phyloP scores from a whole-genome alignment of 2,329 filamentous ascomycete genomes.

The Diaporthe ilicicola region DNA sequence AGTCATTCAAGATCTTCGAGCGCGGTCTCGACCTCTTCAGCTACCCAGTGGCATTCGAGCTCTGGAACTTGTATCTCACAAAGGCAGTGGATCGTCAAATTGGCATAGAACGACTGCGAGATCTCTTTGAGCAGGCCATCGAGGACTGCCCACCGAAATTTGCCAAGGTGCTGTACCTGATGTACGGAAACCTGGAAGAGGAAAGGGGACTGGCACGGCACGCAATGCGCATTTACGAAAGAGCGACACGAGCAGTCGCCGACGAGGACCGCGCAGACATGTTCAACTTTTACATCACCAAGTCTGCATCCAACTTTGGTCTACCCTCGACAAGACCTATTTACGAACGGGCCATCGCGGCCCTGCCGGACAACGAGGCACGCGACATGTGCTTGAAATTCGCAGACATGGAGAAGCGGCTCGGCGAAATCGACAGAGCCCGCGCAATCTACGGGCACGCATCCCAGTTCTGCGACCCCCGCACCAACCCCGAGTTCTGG shows the following conservation, averaged over 20 bases:
- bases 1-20: conserved; percentile 98
- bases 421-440: conserved; percentile 81
- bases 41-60: conserved; percentile 96
- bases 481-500: conserved; percentile 92
- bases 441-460: conserved; percentile 96
- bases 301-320: conserved; percentile 97
- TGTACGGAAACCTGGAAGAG: conserved; percentile 98
- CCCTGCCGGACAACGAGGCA: conserved; percentile 91
- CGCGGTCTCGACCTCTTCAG: conserved; percentile 97
- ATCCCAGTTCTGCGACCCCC: conserved; percentile 95
- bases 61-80: conserved; percentile 98
- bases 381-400: conserved; percentile 99
- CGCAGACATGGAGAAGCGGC: conserved; percentile 69
- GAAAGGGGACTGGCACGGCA: conserved; percentile 93
- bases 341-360: conserved; percentile 93
- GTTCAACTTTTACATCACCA: conserved; percentile 99
- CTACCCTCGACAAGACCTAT: conserved; percentile 93
- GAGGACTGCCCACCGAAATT: conserved; percentile 96
- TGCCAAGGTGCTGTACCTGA: conserved; percentile 93
- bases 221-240: conserved; percentile 99
- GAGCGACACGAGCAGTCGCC: conserved; percentile 90
- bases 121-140: conserved; percentile 96
- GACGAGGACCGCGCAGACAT: conserved; percentile 96
- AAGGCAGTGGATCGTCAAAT: conserved; percentile 98
- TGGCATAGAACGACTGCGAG: conserved; percentile 89